These are phyloP conservation scores for Cryptococcus sp. DNA, from an alignment of 1,284 basidiomycete species.

Conservation along the genomic window DNA sequence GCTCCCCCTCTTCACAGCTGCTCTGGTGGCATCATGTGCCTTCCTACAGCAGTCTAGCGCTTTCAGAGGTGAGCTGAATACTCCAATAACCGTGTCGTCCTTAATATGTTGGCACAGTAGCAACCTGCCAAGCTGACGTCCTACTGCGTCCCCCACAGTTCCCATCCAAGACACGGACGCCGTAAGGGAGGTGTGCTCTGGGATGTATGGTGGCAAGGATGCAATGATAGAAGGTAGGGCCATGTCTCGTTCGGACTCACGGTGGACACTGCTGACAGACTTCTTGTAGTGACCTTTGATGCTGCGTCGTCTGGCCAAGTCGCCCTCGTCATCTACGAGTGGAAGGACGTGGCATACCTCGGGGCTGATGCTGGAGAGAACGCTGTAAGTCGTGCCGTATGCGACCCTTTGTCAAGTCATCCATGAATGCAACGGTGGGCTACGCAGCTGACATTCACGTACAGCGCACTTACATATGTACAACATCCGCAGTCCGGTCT, in stretches of 20 bases:
- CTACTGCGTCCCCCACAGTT: slow-evolving; percentile 23
- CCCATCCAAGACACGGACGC: slow-evolving; percentile 57
- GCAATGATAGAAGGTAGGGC: background rate
- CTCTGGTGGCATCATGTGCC: background rate
- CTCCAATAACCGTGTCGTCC: background rate
- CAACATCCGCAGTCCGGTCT: slow-evolving; percentile 54
- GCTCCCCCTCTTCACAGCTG: background rate
- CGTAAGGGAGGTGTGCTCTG: slow-evolving; percentile 80
- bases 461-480: slow-evolving; percentile 88
- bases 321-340: slow-evolving; percentile 93
- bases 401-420: too few relatives aligned
- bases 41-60: background rate
- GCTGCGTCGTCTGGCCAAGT: slow-evolving; percentile 75
- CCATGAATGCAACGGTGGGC: too few relatives aligned
- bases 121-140: background rate
- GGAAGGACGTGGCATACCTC: slow-evolving; percentile 77
- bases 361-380: slow-evolving; percentile 56
- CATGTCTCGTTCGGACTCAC: background rate
- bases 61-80: slow-evolving; percentile 4
- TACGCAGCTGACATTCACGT: slow-evolving; percentile 17
- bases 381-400: slow-evolving; percentile 28
- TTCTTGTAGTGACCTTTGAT: slow-evolving; percentile 70
- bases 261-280: background rate
- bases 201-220: slow-evolving; percentile 73
- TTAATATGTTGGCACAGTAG: background rate